These are phyloP conservation scores for Neolentinus lepideus DNA, from an alignment of 1,284 basidiomycete species.

Conservation along the genomic window DNA sequence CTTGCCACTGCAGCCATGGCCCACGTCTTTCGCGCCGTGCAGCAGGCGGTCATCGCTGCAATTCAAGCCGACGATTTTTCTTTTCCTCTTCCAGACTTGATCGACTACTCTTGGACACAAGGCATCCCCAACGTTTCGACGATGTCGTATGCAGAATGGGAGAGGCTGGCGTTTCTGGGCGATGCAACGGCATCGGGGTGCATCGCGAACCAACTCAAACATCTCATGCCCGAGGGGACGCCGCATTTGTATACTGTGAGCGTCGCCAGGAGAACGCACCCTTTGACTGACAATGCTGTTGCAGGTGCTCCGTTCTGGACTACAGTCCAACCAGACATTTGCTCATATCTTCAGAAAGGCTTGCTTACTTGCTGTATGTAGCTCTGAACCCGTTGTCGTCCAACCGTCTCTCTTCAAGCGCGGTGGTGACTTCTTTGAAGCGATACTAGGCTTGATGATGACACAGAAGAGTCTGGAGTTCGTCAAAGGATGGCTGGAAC, in stretches of 20 bases:
- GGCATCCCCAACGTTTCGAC: background rate
- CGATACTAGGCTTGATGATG: background rate
- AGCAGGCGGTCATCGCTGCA: background rate
- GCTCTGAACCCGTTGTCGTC: background rate
- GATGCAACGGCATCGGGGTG: background rate
- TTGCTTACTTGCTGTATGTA: background rate
- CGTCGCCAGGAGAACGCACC: background rate
- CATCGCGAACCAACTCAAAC: background rate
- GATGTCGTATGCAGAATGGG: background rate
- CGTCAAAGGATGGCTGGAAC: background rate
- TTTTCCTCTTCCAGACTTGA: background rate
- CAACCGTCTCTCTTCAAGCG: background rate
- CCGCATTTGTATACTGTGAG: background rate
- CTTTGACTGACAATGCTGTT: background rate
- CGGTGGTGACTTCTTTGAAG: background rate
- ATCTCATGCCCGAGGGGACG: background rate
- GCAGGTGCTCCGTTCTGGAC: background rate
- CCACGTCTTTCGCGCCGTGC: background rate
- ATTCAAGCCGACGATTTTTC: background rate
- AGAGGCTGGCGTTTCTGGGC: background rate
- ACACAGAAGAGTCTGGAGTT: background rate
- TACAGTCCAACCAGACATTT: background rate
- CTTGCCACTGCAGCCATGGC: background rate
- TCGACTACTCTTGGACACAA: background rate
- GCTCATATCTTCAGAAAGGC: background rate